Percentiles rank a stretch among this genome's conserved stretches.
phyloP scores from a whole-genome alignment of 345 rosid genomes.

The Moricandia arvensis region DNA sequence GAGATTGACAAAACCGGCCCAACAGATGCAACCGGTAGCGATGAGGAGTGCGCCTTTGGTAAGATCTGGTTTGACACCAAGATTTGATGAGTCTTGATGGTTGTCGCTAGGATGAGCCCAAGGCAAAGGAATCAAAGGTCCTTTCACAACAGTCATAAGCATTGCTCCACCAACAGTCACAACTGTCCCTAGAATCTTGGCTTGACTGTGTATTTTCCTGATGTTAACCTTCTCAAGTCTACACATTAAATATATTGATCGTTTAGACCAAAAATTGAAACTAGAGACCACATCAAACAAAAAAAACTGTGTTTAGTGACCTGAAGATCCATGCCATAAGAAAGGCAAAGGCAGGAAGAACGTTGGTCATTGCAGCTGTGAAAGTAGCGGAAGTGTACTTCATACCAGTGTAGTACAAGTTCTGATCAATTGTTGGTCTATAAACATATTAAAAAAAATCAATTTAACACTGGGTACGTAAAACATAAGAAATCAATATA shows the following conservation, averaged over 20 bases:
- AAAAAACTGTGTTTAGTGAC: conserved; percentile 35
- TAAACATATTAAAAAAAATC: neutral
- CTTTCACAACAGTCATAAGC: conserved; percentile 75
- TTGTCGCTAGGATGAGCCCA: conserved; percentile 49
- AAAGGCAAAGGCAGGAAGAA: conserved; percentile 85
- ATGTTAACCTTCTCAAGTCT: conserved; percentile 77
- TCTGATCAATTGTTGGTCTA: conserved; percentile 48
- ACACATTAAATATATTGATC: neutral
- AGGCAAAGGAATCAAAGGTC: conserved; percentile 61
- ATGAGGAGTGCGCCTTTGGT: conserved; percentile 59
- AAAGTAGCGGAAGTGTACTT: conserved; percentile 83
- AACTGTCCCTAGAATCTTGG: conserved; percentile 77
- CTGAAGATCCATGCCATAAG: conserved; percentile 77
- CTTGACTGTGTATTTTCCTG: conserved; percentile 61
- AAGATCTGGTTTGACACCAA: conserved; percentile 44
- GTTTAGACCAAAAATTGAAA: neutral
- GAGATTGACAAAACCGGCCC: conserved; percentile 63
- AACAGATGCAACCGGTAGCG: conserved; percentile 47
- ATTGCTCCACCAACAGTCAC: conserved; percentile 91
- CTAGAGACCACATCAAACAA: neutral
- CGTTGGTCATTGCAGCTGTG: conserved; percentile 71
- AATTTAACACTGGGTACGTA: neutral
- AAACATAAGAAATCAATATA: neutral
- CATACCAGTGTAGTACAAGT: conserved; percentile 70
- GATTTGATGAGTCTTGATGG: conserved; percentile 28